Percentiles rank a stretch among this genome's conserved stretches.
Evolutionary conservation across 305 asterid species (phyloP).

Genomic region (Solanum hybrid): DNA sequence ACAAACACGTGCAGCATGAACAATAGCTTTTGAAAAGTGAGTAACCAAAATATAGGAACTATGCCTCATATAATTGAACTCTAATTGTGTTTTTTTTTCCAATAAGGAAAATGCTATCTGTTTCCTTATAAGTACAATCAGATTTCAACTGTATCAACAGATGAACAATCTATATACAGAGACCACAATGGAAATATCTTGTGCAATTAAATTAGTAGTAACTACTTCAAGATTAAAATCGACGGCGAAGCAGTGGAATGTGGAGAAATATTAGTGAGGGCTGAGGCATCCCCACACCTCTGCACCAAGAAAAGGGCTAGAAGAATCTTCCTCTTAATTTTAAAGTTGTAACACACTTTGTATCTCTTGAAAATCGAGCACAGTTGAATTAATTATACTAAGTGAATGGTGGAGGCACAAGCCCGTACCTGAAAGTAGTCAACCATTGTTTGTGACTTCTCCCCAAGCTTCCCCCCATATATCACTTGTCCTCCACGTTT

Average conservation of each 20-base stretch:
- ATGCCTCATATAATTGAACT: background rate
- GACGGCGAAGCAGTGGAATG: background rate
- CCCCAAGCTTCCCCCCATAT: conserved; percentile 89
- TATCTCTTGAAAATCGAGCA: background rate
- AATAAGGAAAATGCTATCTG: background rate
- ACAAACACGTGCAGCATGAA: conserved; percentile 5
- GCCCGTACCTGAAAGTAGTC: conserved; percentile 63
- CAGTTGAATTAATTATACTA: background rate
- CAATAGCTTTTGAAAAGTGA: background rate
- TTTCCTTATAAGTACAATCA: background rate
- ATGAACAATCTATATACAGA: background rate
- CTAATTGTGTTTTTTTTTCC: background rate
- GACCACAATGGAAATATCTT: background rate
- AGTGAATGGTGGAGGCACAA: background rate
- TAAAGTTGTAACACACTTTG: background rate
- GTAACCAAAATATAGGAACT: background rate
- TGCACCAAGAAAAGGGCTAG: background rate
- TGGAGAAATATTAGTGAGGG: background rate
- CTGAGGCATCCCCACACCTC: background rate
- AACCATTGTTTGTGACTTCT: conserved; percentile 60
- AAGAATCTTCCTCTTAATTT: background rate
- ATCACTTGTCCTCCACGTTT: conserved; percentile 89
- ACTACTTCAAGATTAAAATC: background rate
- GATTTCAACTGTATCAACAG: background rate
- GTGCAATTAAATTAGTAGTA: background rate